Base-by-base conservation (phyloP, 2,329 filamentous ascomycete species). In the Fusarium cicatricum region DNA sequence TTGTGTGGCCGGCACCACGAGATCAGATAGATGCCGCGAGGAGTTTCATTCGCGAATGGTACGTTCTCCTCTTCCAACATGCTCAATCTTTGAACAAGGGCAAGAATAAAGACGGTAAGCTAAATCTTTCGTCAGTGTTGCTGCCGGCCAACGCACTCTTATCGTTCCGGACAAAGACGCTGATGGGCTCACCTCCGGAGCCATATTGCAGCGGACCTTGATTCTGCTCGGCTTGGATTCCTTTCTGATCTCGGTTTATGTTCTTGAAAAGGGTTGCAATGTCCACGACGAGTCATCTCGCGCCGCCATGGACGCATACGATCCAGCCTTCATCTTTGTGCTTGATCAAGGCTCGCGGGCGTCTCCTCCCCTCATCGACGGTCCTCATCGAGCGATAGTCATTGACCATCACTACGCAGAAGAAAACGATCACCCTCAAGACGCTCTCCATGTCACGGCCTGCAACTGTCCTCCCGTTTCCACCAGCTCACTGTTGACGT, bases 91-190 rank as follows among this genome's bases (percentile, higher is more conserved):
- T 23, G 21, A 23, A 23, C 21, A 23, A 23, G 21, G 21, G 21
- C 21, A 23, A 26, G 9, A 3, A 26, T 26, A 10, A 26, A 26
- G 5, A 8, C 10, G 26, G 5, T 33, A 11, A 56, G 58, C 52
- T 69, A 44, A 41, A 17, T n/a, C 29, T 16, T 23, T 28, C 9
- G 29, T 11, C 6, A 62, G 59, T 29, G 54, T 47, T 4, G 26
- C 41, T 16, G 45, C 49, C 2, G 38, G 45, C 5, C 17, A 83
- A 51, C 77, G 74, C 31, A 83, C 82, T 1, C 71, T 90, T 15
- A 85, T 90, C 12, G 78, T 89, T 0, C 88, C 88, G 0, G 87
- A 90, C 67, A 90, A 89, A 66, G 87, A 90, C 62, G 86, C 86
- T 3, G 87, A 90, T 70, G 88, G 87, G 0, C 75, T 90, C 3